Evolutionary conservation across 495 filamentous ascomycete species (phyloP).

Genomic region (Penicillium pulvis): DNA sequence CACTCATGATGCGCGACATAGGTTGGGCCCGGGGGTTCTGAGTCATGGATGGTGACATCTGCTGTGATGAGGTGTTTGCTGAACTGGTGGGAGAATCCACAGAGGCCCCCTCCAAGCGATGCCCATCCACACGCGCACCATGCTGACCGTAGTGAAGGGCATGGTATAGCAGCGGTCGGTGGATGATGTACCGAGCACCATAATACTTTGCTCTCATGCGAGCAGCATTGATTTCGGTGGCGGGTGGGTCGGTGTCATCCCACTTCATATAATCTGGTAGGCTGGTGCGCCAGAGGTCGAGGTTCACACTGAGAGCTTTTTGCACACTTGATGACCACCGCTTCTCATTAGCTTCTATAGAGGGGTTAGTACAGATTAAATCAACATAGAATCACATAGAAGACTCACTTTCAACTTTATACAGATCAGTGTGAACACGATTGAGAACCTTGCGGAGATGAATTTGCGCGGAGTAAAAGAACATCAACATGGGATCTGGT

Average conservation of each 20-base stretch:
- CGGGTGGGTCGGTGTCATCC: conserved; percentile 65
- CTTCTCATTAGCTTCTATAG: conserved; percentile 23
- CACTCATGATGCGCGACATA: conserved; percentile 41
- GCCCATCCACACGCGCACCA: conserved; percentile 23
- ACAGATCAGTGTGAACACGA: conserved; percentile 76
- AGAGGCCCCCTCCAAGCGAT: conserved; percentile 24
- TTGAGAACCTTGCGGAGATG: conserved; percentile 86
- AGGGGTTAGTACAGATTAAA: not conserved
- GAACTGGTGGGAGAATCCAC: conserved; percentile 37
- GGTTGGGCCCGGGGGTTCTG: conserved; percentile 22
- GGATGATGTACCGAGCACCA: conserved; percentile 86
- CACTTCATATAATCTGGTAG: conserved; percentile 59
- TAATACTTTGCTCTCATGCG: conserved; percentile 93
- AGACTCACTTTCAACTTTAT: conserved; percentile 56
- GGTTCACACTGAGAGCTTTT: conserved; percentile 46
- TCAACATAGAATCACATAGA: no score
- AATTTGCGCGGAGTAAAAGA: conserved; percentile 84
- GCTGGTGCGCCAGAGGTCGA: conserved; percentile 51
- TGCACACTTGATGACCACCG: conserved; percentile 38
- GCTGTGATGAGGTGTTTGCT: conserved; percentile 32
- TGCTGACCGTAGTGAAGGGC: conserved; percentile 55
- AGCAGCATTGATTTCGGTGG: conserved; percentile 77
- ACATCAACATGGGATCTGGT: conserved; percentile 56
- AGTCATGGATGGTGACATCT: conserved; percentile 35
- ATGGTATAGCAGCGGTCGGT: conserved; percentile 75